A percentile compares a stretch with the other conserved stretches of the same genome.
Conservation (phyloP, 2,329 filamentous ascomycete species). For the Colletotrichum simmondsii region DNA sequence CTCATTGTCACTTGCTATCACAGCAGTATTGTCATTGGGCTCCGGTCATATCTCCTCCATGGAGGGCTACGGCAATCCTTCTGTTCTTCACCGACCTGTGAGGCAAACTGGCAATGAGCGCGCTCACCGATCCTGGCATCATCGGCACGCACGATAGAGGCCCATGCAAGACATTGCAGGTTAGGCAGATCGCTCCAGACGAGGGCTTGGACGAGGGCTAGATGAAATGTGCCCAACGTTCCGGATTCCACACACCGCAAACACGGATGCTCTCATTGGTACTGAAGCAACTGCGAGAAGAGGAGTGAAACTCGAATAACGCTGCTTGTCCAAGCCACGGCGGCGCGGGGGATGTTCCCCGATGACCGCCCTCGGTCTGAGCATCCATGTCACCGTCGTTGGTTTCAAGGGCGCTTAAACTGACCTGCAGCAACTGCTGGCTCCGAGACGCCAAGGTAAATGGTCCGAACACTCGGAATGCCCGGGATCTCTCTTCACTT, state of each 20-base stretch:
- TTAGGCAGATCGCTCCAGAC: neutral
- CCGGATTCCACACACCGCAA: neutral
- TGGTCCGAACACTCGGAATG: conserved; percentile 30
- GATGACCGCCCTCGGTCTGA: conserved; percentile 16
- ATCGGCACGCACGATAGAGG: neutral
- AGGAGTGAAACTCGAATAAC: conserved; percentile 12
- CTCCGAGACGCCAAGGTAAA: conserved; percentile 18
- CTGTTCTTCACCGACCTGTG: neutral
- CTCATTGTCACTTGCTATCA: neutral
- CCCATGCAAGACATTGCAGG: neutral
- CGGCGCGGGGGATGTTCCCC: conserved; percentile 26
- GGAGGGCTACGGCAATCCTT: neutral
- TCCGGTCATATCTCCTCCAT: neutral
- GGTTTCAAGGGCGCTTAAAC: conserved; percentile 16
- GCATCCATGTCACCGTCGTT: conserved; percentile 21
- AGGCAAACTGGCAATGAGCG: neutral
- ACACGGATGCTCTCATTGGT: neutral
- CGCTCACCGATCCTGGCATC: neutral
- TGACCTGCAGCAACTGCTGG: neutral
- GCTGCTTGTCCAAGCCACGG: neutral
- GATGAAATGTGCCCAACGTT: neutral
- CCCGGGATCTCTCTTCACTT: conserved; percentile 21
- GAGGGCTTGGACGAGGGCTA: neutral
- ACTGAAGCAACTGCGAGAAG: neutral
- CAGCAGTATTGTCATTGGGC: neutral